Base-by-base conservation (phyloP, 257 asterid genomes). In the Jasminum sambac region DNA sequence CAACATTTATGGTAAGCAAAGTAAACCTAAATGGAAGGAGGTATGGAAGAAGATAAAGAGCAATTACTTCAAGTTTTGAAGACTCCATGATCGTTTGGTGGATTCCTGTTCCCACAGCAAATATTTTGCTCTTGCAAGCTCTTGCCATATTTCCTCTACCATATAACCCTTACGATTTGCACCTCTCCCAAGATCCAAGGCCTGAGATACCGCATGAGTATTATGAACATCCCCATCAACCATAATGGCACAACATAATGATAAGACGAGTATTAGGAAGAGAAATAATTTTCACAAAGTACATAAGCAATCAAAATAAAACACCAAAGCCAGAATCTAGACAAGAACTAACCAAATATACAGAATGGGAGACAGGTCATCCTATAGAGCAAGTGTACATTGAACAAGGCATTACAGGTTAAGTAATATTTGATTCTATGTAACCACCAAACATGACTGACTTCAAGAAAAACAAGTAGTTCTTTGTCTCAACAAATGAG, bases 141-240 rank as follows among this genome's bases (percentile, higher is more conserved):
- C 98, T 78, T 77, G 91, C 98, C 98, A 94, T 52, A 91, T 91
- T 76, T 94, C 96, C 79, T 91, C 98, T 66, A 91, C 91, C 98
- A 91, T 88, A 80, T 84, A 85, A 23, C 96, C 86, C 59, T 83
- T 79, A 37, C 96, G 91, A 62, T 83, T 66, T 24, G 88, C 89
- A 63, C 83, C 89, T 67, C 87, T 84, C 70, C 91, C 96, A 60
- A 88, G 91, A 83, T 94, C 95, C 86, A 89, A 77, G 17, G 99
- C 96, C 99, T 91, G 74, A 6, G 25, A 66, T 58, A 61, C 64
- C 67, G 48, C 73, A 63, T 69, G 21, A 59, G 63, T 55, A 19
- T 70, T 23, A 55, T 3, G 21, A 23, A 21, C 6, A 55, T 55
- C 26, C 62, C n/a, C 30, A 59, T 64, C 64, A 52, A 48, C 68